These are phyloP conservation scores for Quercus bicolor DNA, from an alignment of 306 rosid species.

Conservation along the genomic window DNA sequence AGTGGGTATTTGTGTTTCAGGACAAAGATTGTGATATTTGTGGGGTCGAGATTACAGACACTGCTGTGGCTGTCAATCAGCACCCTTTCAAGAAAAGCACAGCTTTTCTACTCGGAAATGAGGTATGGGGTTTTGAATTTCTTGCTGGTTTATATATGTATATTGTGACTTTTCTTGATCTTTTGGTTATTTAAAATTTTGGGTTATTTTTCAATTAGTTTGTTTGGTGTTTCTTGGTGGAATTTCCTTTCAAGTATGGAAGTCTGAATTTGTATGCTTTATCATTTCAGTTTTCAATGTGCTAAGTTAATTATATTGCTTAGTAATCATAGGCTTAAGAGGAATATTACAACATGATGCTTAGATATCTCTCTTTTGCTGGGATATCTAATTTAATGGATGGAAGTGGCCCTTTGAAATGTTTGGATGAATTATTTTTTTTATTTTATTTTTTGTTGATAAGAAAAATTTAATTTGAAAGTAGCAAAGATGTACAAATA, in stretches of 20 bases:
- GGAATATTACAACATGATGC: neutral
- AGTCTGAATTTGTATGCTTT: neutral
- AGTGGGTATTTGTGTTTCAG: conserved; percentile 20
- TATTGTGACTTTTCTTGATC: neutral
- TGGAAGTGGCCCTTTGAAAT: neutral
- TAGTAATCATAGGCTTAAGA: neutral
- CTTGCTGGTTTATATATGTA: neutral
- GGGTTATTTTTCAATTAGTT: neutral
- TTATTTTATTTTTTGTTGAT: no score
- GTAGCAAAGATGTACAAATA: no score
- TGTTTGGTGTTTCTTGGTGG: neutral
- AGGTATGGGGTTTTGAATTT: conserved; percentile 37
- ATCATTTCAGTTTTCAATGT: neutral
- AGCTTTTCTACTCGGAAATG: conserved; percentile 89
- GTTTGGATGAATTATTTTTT: neutral
- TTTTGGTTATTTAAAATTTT: neutral
- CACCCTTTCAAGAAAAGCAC: conserved; percentile 85
- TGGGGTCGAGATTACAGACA: conserved; percentile 83
- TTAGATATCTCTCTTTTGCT: neutral
- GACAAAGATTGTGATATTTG: conserved; percentile 81
- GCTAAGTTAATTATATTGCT: neutral
- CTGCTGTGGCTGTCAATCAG: conserved; percentile 67
- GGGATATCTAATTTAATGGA: neutral
- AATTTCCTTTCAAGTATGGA: neutral
- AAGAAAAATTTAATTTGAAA: no score